Evolutionary conservation across 2,329 filamentous ascomycete genomes (phyloP).

Genomic region (Shiraia bambusicola): DNA sequence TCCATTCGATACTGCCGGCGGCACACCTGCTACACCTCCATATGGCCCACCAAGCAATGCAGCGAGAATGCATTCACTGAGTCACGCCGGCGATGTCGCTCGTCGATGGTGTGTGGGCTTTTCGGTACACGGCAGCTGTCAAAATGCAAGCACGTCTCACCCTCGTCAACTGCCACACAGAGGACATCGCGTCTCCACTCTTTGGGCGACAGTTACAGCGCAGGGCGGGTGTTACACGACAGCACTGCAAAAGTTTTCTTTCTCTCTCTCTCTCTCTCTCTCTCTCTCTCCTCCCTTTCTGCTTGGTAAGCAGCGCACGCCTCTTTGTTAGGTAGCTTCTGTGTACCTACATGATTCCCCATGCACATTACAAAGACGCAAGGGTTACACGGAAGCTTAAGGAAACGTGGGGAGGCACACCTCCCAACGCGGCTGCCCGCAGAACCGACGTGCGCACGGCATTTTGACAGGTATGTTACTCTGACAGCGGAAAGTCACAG

Average conservation of each 20-base stretch:
- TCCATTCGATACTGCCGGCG: not conserved
- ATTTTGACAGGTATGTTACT: constrained; percentile 39
- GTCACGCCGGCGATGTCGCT: not conserved
- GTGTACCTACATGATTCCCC: too few relatives aligned
- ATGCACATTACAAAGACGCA: constrained; percentile 7
- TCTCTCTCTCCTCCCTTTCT: too few relatives aligned
- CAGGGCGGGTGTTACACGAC: constrained; percentile 34
- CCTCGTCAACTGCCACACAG: constrained; percentile 21
- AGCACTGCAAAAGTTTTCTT: constrained; percentile 3
- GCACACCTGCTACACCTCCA: not conserved
- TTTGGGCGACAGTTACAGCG: constrained; percentile 34
- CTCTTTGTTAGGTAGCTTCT: too few relatives aligned
- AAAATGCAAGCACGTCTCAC: constrained; percentile 29
- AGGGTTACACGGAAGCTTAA: constrained; percentile 17
- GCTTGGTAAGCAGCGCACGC: too few relatives aligned
- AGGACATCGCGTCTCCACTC: constrained; percentile 21
- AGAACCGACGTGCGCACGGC: constrained; percentile 27
- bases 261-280: too few relatives aligned
- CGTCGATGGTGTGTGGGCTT: not conserved
- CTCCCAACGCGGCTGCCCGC: constrained; percentile 26
- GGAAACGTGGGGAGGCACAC: constrained; percentile 35
- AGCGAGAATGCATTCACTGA: not conserved
- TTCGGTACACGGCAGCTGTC: constrained; percentile 18
- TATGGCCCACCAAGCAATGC: not conserved
- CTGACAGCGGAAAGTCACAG: constrained; percentile 32